Conservation (phyloP, 169 alveolate species). For the Plasmodium fragile region DNA sequence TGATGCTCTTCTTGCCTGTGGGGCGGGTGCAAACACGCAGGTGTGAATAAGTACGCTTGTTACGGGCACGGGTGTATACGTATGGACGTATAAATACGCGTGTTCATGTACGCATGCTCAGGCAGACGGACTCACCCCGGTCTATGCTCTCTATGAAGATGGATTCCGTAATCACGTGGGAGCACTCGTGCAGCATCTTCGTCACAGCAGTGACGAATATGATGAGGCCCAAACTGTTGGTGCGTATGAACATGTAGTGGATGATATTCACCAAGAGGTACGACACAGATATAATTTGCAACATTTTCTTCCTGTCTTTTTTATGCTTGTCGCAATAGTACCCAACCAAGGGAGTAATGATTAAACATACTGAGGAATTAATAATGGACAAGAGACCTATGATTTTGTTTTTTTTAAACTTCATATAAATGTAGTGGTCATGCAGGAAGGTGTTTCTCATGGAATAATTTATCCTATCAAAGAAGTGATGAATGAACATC, state of each 20-base stretch:
- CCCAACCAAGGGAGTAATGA: conserved; percentile 55
- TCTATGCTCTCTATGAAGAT: conserved; percentile 73
- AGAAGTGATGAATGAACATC: conserved; percentile 64
- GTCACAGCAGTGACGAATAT: conserved; percentile 62
- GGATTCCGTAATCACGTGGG: conserved; percentile 68
- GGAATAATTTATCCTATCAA: conserved; percentile 63
- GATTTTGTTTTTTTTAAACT: conserved; percentile 52
- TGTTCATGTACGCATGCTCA: not conserved
- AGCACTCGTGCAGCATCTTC: conserved; percentile 57
- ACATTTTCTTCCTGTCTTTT: conserved; percentile 22
- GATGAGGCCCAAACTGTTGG: conserved; percentile 32
- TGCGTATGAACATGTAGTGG: conserved; percentile 62
- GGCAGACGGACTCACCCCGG: conserved; percentile 5
- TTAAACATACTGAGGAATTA: conserved; percentile 53
- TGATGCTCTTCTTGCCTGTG: conserved; percentile 61
- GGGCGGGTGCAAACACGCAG: not conserved
- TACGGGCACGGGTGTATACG: not conserved
- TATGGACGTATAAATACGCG: not conserved
- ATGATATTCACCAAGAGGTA: conserved; percentile 49
- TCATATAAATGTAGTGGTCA: conserved; percentile 50
- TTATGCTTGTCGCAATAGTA: conserved; percentile 70
- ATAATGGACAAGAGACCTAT: conserved; percentile 55
- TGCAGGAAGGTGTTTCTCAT: conserved; percentile 66
- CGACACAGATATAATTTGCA: conserved; percentile 30
- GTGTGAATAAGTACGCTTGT: not conserved